A percentile compares a stretch with the other conserved stretches of the same genome.
phyloP scores from a whole-genome alignment of 2,329 filamentous ascomycete species.

The Arthrobotrys musiformis region DNA sequence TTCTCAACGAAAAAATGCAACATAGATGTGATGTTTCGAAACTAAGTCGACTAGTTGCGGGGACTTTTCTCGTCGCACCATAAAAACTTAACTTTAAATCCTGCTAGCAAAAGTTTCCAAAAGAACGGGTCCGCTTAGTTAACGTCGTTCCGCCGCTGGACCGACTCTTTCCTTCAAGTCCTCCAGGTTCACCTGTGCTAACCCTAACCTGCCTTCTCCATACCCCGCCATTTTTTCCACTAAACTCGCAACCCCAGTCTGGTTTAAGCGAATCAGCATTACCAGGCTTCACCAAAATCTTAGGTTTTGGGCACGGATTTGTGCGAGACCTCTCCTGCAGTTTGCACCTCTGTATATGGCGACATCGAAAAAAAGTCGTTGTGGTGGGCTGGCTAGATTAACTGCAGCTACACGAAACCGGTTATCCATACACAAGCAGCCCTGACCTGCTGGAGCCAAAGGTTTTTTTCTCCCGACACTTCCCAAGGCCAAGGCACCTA shows the following conservation, averaged over 20 bases:
- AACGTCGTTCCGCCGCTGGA: neutral
- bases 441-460: too few relatives aligned
- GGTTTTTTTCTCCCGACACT: neutral
- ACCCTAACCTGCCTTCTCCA: neutral
- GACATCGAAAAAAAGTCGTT: neutral
- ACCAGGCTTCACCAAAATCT: neutral
- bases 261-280: slow-evolving; percentile 10
- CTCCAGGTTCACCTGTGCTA: neutral
- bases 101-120: neutral
- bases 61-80: neutral
- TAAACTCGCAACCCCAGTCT: neutral
- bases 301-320: slow-evolving; percentile 21
- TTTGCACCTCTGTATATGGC: neutral
- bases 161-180: neutral
- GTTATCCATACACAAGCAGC: neutral
- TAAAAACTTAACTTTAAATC: neutral
- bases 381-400: neutral
- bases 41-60: neutral
- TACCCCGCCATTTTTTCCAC: slow-evolving; percentile 38
- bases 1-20: neutral
- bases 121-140: slow-evolving; percentile 5
- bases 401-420: neutral
- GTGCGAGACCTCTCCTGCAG: slow-evolving; percentile 10
- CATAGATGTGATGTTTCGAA: neutral
- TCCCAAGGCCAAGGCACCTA: slow-evolving; percentile 14